Evolutionary conservation across 2,329 filamentous ascomycete species (phyloP), one percentile per base, ranked within the genome.

Genomic region (Paracamarosporium sp.): DNA sequence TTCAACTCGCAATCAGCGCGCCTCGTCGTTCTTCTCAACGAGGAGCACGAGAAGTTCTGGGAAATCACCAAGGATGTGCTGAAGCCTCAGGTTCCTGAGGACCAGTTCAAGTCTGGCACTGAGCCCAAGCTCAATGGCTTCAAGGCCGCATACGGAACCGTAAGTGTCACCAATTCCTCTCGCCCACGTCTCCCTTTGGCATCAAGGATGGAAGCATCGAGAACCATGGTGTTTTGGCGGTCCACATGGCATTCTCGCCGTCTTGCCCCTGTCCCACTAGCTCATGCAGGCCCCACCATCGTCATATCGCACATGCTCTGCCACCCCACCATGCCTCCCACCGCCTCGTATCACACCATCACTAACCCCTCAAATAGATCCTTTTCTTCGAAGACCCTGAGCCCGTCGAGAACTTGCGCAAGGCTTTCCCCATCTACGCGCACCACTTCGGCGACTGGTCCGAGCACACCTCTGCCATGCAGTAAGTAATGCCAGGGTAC

Each of bases 1-100:
- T 97, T 97, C 88, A 97, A 97, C 87, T 90, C 88, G 40, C 93
- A 97, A 82, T 88, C 88, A 66, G 90, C 91, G 65, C 89, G 93
- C 58, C 80, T 90, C 57, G 85, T 96, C 46, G 85, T 97, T 50
- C 86, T 97, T 53, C 84, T 95, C 71, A 89, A 90, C 70, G 86
- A 85, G 61, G 90, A 97, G 78, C 93, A 97, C 82, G 88, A 93
- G 69, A 90, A 90, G 81, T 87, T 96, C 67, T 97, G 93, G 94
- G 88, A 92, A 74, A 82, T 92, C 58, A 84, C 87, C 54, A 78
- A 81, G 59, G 86, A 88, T 27, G 79, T 84, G 52, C 82, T 94
- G 57, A 87, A 89, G 80, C 81, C 82, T 22, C 85, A 93, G 57
- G 88, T 95, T 24, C 86, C 90, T 28, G 83, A 80, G 66, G 88